Base-by-base conservation (phyloP, 2,329 filamentous ascomycete genomes). In the Raffaelea arxii region DNA sequence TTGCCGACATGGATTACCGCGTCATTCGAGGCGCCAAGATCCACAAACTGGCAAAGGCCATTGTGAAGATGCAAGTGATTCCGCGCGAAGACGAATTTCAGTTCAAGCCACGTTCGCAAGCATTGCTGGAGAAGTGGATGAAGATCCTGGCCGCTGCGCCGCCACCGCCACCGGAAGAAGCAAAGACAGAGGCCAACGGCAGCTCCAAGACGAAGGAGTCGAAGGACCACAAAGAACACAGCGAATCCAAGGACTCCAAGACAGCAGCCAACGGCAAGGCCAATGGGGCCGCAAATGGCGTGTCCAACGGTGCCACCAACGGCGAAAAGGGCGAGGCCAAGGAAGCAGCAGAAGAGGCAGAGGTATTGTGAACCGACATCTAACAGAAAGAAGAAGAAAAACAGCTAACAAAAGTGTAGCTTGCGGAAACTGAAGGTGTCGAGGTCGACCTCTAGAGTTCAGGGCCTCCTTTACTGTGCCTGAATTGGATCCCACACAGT, bases 41-140 rank as follows among this genome's bases (percentile, higher is more conserved):
- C 66, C 91, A 97, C 78, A 98, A 98, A 70, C 91, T 98, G 11
- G 75, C 98, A 48, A 95, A 94, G 70, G 89, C 84, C 4, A 92
- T 98, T 54, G 71, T 96, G 58, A 96, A 95, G 70, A 73, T 98
- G 9, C 77, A 82, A 38, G 75, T 75, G 4, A 94, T 98, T 55
- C 90, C 90, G 5, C 83, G 82, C 51, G 92, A 98, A 54, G 86
- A 90, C 30, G 86, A 94, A 54, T 94, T 84, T 64, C 70, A 85
- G 46, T 96, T 98, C 77, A 94, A 92, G 70, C 72, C 81, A 53
- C 84, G 92, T 44, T 90, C 88, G 30, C 76, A 85, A 53, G 72
- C 76, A 6, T 74, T 98, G 41, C 71, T 97, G n/a, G 80, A 83
- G 54, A 85, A 84, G 64, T 98, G 92, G 92, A 94, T 85, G 63